phyloP scores from a whole-genome alignment of 768 basidiomycete genomes.

The Hygrocybe punicea region DNA sequence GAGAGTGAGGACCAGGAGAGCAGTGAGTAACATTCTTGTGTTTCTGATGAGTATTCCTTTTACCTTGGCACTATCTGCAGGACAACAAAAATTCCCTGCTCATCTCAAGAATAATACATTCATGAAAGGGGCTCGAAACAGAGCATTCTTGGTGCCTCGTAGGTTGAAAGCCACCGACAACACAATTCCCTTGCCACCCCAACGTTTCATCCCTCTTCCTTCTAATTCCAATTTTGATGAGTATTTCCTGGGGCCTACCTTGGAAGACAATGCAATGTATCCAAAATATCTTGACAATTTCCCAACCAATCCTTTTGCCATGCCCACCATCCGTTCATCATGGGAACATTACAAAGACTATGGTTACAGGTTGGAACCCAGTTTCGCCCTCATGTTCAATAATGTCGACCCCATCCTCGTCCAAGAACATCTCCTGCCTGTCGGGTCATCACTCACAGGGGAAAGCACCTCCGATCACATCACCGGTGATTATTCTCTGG shows the following conservation, averaged over 20 bases:
- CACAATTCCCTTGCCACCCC: constrained; percentile 15
- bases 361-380: not conserved
- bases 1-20: no score
- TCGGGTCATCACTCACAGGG: not conserved
- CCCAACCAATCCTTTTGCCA: not conserved
- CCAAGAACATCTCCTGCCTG: not conserved
- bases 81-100: no score
- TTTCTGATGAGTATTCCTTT: no score
- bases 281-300: not conserved
- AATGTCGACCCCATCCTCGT: not conserved
- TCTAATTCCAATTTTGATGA: not conserved
- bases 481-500: not conserved
- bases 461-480: not conserved
- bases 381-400: not conserved
- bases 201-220: not conserved
- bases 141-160: no score
- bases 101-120: no score
- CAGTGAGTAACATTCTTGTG: no score
- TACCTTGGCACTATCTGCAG: no score
- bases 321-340: not conserved
- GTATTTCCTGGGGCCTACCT: not conserved
- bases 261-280: not conserved
- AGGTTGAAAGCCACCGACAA: no score
- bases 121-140: no score
- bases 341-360: not conserved